Evolutionary conservation across 306 rosid species (phyloP).

Genomic region (Clitoria ternatea): DNA sequence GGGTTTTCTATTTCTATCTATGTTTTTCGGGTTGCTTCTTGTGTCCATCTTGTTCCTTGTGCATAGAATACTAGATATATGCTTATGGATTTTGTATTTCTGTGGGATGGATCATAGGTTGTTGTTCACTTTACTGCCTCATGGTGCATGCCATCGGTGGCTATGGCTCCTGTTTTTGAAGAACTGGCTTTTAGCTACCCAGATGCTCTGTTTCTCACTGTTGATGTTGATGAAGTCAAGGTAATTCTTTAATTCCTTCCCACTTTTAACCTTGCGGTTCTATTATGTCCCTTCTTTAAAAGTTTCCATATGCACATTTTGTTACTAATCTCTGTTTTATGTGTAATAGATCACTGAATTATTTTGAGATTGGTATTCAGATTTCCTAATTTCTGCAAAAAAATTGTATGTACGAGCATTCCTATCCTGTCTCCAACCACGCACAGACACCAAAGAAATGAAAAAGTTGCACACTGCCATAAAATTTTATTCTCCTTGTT

Average conservation of each 20-base stretch:
- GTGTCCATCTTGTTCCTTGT: background rate
- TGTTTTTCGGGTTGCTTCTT: background rate
- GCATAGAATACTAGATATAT: background rate
- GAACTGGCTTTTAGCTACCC: slow-evolving; percentile 61
- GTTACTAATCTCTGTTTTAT: too few species aligned
- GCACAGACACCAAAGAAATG: background rate
- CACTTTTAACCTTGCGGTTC: background rate
- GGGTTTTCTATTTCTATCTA: background rate
- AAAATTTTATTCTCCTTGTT: background rate
- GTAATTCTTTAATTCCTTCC: slow-evolving; percentile 34
- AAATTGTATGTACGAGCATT: background rate
- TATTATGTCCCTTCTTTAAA: background rate
- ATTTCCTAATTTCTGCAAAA: background rate
- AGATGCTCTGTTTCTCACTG: slow-evolving; percentile 69
- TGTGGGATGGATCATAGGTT: slow-evolving; percentile 46
- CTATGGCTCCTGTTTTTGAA: slow-evolving; percentile 70
- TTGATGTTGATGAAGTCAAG: slow-evolving; percentile 93
- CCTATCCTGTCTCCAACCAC: background rate
- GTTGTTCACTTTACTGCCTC: slow-evolving; percentile 85
- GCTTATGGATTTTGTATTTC: background rate
- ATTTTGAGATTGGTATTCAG: background rate
- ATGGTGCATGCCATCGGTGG: slow-evolving; percentile 98
- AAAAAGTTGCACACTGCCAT: background rate
- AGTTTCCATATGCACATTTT: slow-evolving; percentile 7
- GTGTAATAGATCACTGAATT: too few species aligned